Evolutionary conservation across 345 rosid species (phyloP).

Genomic region (Acer yangbiense): DNA sequence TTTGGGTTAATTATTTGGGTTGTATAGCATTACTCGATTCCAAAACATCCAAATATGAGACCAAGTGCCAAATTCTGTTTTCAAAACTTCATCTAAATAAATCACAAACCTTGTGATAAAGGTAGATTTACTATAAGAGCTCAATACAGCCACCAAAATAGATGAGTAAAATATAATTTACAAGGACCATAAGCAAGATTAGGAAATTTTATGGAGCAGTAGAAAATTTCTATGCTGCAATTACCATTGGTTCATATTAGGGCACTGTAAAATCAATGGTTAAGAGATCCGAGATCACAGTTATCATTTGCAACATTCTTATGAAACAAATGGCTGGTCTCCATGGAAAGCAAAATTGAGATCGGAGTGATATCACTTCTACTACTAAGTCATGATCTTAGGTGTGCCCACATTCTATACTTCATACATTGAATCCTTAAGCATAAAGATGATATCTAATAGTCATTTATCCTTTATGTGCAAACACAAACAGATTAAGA

Average conservation of each 20-base stretch:
- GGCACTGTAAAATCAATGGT: background rate
- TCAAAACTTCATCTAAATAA: background rate
- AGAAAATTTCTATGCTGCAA: background rate
- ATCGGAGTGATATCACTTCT: background rate
- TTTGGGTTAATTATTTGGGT: too few relatives aligned
- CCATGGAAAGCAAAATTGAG: background rate
- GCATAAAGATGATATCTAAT: background rate
- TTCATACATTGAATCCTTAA: background rate
- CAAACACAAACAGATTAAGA: background rate
- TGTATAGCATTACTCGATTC: background rate
- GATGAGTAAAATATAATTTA: background rate
- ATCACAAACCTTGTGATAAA: slow-evolving; percentile 1
- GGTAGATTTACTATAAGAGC: background rate
- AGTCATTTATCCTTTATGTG: background rate
- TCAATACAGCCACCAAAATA: background rate
- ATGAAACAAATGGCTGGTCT: background rate
- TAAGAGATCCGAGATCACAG: background rate
- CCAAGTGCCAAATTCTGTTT: background rate
- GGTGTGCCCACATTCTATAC: background rate
- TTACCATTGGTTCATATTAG: background rate
- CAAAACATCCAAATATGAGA: slow-evolving; percentile 4
- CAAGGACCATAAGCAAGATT: background rate
- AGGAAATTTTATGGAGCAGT: background rate
- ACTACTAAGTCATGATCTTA: background rate
- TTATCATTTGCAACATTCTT: slow-evolving; percentile 1